Evolutionary conservation across 169 alveolate species (phyloP), one percentile per base, ranked within the genome.

Genomic region (Plasmodium vivax): DNA sequence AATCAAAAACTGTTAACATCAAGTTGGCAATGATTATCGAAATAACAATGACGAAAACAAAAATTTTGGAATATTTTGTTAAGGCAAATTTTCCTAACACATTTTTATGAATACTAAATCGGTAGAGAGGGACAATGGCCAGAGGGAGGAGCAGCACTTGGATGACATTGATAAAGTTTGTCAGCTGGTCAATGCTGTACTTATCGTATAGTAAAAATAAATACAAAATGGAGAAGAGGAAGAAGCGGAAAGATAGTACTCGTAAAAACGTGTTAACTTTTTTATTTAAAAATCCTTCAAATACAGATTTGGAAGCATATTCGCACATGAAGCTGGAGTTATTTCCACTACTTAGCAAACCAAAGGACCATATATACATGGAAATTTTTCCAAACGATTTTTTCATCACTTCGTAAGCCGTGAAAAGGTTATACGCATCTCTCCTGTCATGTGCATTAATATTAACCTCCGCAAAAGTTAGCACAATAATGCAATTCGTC

Each of bases 281-380:
- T 68, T 90, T 90, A 90, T 90, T 90, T 90, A 90, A 68, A 81
- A 90, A 90, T 10, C 94, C 94, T 81, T 90, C 94, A 12, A 90
- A 43, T 30, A 90, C 90, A 0, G 94, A 90, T 34, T 90, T 90
- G n/a, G 94, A 62, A 10, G 94, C 94, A 90, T 90, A 90, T 32
- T 90, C 94, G 82, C 94, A 90, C 94, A 90, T 90, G 68, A 90
- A 90, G 74, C 94, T 90, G 34, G 94, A 80, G 73, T 90, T 90
- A 23, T 90, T 90, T 9, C 94, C 94, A 90, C 94, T 90, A 81
- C 94, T 90, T 90, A 90, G 74, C 51, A 90, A 43, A 12, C 94
- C 94, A 81, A 90, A 90, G n/a, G 94, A 90, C 94, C 94, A 90
- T 80, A 90, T 90, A 80, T 90, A 90, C 91, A 90, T 90, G 3